Base-by-base conservation (phyloP, 1,284 basidiomycete species). In the Cutaneotrichosporon sp. region DNA sequence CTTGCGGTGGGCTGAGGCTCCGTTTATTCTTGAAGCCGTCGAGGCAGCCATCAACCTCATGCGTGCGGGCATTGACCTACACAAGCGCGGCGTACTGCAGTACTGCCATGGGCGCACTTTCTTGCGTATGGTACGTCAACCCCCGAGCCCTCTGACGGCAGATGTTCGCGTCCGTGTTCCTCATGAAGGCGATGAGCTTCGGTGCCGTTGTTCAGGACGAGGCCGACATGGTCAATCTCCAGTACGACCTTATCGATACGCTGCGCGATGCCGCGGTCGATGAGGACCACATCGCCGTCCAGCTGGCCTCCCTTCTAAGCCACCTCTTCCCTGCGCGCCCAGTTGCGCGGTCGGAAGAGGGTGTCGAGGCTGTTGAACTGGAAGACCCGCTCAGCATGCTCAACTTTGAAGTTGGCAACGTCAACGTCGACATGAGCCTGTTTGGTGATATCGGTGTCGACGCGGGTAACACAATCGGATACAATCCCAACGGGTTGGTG, bases 81-180 rank as follows among this genome's bases (percentile, higher is more conserved):
- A 57, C n/a, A n/a, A 22, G 34, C 22, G 55, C 4, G 16, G 47
- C 1, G 55, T 61, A 1, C 31, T 61, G 20, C 42, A 43, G 3
- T 61, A 47, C 27, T 61, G 60, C 24, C 60, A 55, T 1, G 60
- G 60, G 1, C 55, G 60, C 3, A 57, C 51, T 4, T 61, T 57
- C 22, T 43, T 57, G 16, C 54, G 60, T 10, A 46, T 61, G 47
- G 60, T 61, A 31, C 20, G 60, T 42, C n/a, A 16, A 27, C 4
- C 9, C 9, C 4, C 0, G 16, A 7, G n/a, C 20, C 5, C 8
- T 22, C 58, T 54, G 31, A 54, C 42, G 4, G 10, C 58, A 57
- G 60, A 61, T 61, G 60, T 61, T 57, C 24, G 60, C 60, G 3
- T 49, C 43, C 24, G 60, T 61, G 18, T 61, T 61, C 34, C 22